phyloP scores from a whole-genome alignment of 768 basidiomycete species.

The Xanthoconium purpureum region DNA sequence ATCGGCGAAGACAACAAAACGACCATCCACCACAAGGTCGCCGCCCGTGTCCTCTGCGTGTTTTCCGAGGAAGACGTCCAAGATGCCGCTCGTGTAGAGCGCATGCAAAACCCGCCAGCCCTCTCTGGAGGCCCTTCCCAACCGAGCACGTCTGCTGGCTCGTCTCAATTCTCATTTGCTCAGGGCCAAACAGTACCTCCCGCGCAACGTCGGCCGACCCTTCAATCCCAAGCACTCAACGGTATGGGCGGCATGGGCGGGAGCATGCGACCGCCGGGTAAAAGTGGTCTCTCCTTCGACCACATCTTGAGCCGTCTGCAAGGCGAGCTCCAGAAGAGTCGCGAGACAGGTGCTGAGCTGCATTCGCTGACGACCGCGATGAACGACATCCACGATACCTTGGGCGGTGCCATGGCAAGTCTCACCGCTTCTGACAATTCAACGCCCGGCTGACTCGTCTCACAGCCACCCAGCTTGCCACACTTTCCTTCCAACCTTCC shows the following conservation, averaged over 20 bases:
- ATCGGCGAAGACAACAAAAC: constrained; percentile 98
- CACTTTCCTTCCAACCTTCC: constrained; percentile 66
- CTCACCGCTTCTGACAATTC: not conserved
- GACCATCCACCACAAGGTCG: constrained; percentile 97
- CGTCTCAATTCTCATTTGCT: constrained; percentile 42
- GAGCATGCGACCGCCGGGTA: constrained; percentile 68
- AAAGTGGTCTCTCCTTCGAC: constrained; percentile 88
- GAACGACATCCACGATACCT: constrained; percentile 87
- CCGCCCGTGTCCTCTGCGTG: constrained; percentile 88
- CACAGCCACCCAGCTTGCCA: constrained; percentile 58
- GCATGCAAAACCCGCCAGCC: constrained; percentile 46
- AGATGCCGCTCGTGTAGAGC: constrained; percentile 67
- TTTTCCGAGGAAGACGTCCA: constrained; percentile 83
- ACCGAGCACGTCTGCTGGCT: constrained; percentile 26
- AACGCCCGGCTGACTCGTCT: constrained; percentile 1
- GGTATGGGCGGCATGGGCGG: constrained; percentile 79
- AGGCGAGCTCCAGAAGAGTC: constrained; percentile 91
- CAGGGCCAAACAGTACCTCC: constrained; percentile 36
- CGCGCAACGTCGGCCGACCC: constrained; percentile 51
- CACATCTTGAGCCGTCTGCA: constrained; percentile 87
- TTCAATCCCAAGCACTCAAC: constrained; percentile 58
- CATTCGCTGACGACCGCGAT: constrained; percentile 73
- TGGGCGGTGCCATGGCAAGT: constrained; percentile 79
- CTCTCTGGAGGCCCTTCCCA: constrained; percentile 35
- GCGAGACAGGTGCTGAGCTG: constrained; percentile 88